A percentile compares a stretch with the other conserved stretches of the same genome.
These are phyloP conservation scores for Sporothrix schenckii DNA, from an alignment of 2,329 filamentous ascomycete species.

Conservation along the genomic window DNA sequence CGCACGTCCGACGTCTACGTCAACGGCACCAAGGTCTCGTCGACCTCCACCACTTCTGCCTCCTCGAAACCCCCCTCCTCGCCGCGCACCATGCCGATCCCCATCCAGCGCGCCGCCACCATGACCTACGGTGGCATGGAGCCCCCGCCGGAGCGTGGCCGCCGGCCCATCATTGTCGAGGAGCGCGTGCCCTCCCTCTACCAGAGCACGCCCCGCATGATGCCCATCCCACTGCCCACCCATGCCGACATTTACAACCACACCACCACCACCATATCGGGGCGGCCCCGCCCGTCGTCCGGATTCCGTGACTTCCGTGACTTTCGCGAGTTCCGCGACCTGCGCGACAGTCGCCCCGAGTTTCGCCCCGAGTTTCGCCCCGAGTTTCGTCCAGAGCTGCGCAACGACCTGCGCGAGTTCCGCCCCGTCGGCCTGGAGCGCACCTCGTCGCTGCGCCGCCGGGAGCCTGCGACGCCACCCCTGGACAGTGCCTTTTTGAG, in stretches of 20 bases:
- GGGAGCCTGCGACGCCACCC: not conserved
- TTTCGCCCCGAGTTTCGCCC: not conserved
- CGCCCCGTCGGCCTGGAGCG: slow-evolving; percentile 13
- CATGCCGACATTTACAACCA: slow-evolving; percentile 34
- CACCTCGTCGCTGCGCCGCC: slow-evolving; percentile 22
- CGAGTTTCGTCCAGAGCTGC: slow-evolving; percentile 1
- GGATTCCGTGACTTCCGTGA: not conserved
- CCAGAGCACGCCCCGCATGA: slow-evolving; percentile 6
- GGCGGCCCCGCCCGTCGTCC: not conserved
- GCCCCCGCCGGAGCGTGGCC: slow-evolving; percentile 35
- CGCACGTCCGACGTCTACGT: slow-evolving; percentile 38
- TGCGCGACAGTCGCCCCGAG: slow-evolving; percentile 6
- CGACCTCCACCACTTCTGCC: slow-evolving; percentile 29
- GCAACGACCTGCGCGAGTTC: slow-evolving; percentile 10
- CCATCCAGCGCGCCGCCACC: slow-evolving; percentile 40
- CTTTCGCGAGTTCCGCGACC: not conserved
- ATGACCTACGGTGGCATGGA: slow-evolving; percentile 37
- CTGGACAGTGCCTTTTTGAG: slow-evolving; percentile 17
- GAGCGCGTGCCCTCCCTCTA: slow-evolving; percentile 32
- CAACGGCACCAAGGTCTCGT: slow-evolving; percentile 36
- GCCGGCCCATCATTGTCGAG: slow-evolving; percentile 37
- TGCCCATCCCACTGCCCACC: slow-evolving; percentile 18
- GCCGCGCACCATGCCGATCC: slow-evolving; percentile 36
- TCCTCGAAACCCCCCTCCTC: slow-evolving; percentile 31
- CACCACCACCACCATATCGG: slow-evolving; percentile 23